Evolutionary conservation across 2,329 filamentous ascomycete species (phyloP), one percentile per base, ranked within the genome.

Genomic region (Sporothrix protearum): DNA sequence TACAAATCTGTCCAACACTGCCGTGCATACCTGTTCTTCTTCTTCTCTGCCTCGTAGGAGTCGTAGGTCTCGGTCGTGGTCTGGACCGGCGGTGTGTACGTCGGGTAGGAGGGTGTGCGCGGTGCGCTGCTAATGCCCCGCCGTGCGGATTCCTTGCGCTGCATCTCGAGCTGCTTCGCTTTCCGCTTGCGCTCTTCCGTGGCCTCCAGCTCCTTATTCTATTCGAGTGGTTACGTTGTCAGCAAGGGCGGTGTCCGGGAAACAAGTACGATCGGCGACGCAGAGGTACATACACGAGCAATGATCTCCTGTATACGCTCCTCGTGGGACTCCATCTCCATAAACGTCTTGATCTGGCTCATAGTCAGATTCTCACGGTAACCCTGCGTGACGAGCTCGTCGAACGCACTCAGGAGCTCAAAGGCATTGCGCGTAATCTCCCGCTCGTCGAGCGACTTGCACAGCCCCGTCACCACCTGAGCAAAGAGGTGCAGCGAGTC

Each of bases 291-390:
- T 88, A 95, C 92, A 80, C 93, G 87, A 74, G 94, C 93, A 79
- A 97, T 97, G 75, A 97, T 99, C 80, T 97, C 96, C 82, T 99
- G 96, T 76, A 99, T 98, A 79, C 96, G 90, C 86, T 99, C 96
- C 83, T 99, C 96, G 79, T 99, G 96, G 82, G 92, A 96, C 82
- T 99, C 96, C 96, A 99, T 99, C 79, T 98, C 96, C 76, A 99
- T 82, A 86, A 99, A 99, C 2, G 96, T 97, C 87, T 96, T 97
- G 85, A 99, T 99, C 83, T 99, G 96, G 82, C 90, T 93, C 77
- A 99, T 88, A 30, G 95, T 96, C 76, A 99, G 84, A 82, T 99
- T 99, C 84, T 99, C 96, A 78, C 96, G 85, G 83, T 99, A 98
- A 14, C 96, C 96, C 74, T 97, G 85, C 0, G 95, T 97, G 73